phyloP scores from a whole-genome alignment of 2,329 filamentous ascomycete species.

The Fusarium napiforme region DNA sequence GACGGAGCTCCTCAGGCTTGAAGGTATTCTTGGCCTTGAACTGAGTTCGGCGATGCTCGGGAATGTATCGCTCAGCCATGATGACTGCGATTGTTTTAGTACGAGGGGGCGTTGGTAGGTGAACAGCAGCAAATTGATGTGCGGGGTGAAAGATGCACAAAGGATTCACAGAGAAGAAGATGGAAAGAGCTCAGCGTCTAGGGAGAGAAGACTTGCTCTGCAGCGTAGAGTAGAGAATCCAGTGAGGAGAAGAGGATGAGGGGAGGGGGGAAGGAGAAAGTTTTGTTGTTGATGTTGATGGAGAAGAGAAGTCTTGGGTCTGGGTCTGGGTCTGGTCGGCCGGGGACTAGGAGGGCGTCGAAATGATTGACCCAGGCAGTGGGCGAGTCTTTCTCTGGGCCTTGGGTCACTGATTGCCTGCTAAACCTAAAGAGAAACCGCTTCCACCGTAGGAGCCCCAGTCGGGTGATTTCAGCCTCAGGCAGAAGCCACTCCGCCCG shows the following conservation, averaged over 20 bases:
- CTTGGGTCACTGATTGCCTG: slow-evolving; percentile 20
- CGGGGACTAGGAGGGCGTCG: slow-evolving; percentile 35
- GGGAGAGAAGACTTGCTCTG: slow-evolving; percentile 13
- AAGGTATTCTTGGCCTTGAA: slow-evolving; percentile 99
- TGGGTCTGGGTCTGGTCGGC: slow-evolving; percentile 30
- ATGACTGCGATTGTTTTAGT: slow-evolving; percentile 54
- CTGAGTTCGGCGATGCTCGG: slow-evolving; percentile 97
- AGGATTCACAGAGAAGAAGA: slow-evolving; percentile 24
- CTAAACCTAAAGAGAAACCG: slow-evolving; percentile 39
- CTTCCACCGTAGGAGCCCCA: slow-evolving; percentile 31
- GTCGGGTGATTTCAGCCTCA: slow-evolving; percentile 42
- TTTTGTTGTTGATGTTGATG: slow-evolving; percentile 45
- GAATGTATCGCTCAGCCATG: slow-evolving; percentile 99
- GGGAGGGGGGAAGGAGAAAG: slow-evolving; percentile 34
- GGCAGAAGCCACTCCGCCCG: slow-evolving; percentile 30
- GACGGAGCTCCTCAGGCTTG: slow-evolving; percentile 98
- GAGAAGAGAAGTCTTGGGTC: slow-evolving; percentile 36
- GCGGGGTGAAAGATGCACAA: slow-evolving; percentile 43
- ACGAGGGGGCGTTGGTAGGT: slow-evolving; percentile 39
- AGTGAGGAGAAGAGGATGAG: slow-evolving; percentile 25
- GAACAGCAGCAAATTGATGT: slow-evolving; percentile 44
- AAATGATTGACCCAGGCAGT: slow-evolving; percentile 39
- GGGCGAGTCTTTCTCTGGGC: slow-evolving; percentile 38
- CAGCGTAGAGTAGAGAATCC: slow-evolving; percentile 9
- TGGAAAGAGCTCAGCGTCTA: slow-evolving; percentile 30